Percentiles rank a stretch among this genome's conserved stretches.
Conservation (phyloP, 1,284 basidiomycete genomes). For the Leccinum variabile region DNA sequence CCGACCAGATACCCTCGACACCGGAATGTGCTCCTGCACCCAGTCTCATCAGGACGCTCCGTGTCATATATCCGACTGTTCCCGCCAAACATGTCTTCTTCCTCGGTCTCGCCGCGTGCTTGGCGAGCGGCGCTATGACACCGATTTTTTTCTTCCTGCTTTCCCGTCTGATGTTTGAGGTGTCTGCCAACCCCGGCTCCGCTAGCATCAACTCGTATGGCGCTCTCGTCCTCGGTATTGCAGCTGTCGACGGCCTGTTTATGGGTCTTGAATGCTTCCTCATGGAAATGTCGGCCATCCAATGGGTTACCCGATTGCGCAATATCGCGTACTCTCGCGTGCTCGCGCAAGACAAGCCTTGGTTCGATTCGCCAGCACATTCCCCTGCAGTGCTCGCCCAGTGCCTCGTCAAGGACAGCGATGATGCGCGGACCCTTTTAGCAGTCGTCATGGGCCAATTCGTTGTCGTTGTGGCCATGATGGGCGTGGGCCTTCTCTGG, state of each 20-base stretch:
- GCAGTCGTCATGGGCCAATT: slow-evolving; percentile 74
- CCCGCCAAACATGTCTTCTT: slow-evolving; percentile 73
- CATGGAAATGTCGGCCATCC: too few relatives aligned
- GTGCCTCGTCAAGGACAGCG: slow-evolving; percentile 28
- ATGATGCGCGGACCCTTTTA: slow-evolving; percentile 84
- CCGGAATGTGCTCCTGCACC: slow-evolving; percentile 7
- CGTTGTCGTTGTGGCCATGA: slow-evolving; percentile 78
- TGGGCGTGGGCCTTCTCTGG: slow-evolving; percentile 83
- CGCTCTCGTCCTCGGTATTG: too few relatives aligned
- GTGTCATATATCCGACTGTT: slow-evolving; percentile 68
- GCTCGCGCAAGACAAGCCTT: too few relatives aligned
- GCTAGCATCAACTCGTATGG: slow-evolving; percentile 67
- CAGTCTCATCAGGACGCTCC: slow-evolving; percentile 44
- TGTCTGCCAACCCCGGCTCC: slow-evolving; percentile 68
- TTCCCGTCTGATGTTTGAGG: slow-evolving; percentile 77
- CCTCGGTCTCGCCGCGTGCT: slow-evolving; percentile 64
- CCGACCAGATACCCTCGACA: background rate
- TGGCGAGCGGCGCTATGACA: slow-evolving; percentile 79
- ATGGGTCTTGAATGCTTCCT: too few relatives aligned
- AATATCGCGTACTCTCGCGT: too few relatives aligned
- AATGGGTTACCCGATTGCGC: too few relatives aligned
- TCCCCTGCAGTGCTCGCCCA: too few relatives aligned
- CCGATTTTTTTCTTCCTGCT: slow-evolving; percentile 92
- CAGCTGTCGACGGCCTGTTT: too few relatives aligned
- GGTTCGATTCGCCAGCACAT: too few relatives aligned